Evolutionary conservation across 1,284 basidiomycete species (phyloP).

Genomic region (Amylostereum areolatum): DNA sequence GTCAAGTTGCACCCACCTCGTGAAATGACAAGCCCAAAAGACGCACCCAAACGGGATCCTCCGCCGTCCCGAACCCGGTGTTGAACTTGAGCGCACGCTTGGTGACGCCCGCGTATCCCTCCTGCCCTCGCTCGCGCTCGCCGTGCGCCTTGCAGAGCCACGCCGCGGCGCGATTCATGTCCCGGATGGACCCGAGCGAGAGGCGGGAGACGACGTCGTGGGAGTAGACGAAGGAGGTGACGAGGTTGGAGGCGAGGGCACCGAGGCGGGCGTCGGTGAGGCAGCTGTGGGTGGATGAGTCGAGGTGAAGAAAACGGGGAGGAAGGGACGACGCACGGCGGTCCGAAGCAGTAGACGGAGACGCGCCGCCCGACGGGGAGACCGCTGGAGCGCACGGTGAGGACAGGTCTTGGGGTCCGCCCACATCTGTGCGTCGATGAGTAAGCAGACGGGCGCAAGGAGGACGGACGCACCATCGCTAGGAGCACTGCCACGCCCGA

Average conservation of each 20-base stretch:
- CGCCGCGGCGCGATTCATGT: slow-evolving; percentile 67
- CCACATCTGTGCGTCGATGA: slow-evolving; percentile 57
- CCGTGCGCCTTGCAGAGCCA: slow-evolving; percentile 75
- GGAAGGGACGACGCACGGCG: slow-evolving; percentile 49
- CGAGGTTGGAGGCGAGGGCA: slow-evolving; percentile 48
- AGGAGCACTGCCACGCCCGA: slow-evolving; percentile 78
- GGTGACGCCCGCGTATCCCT: slow-evolving; percentile 60
- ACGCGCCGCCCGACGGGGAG: slow-evolving; percentile 63
- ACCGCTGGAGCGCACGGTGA: slow-evolving; percentile 65
- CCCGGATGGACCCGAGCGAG: slow-evolving; percentile 71
- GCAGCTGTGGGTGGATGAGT: slow-evolving; percentile 35
- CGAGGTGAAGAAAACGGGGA: slow-evolving; percentile 4
- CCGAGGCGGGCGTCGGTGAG: slow-evolving; percentile 52
- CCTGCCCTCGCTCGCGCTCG: slow-evolving; percentile 23
- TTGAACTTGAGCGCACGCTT: slow-evolving; percentile 54
- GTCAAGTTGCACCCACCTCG: background rate
- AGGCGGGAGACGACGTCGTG: slow-evolving; percentile 78
- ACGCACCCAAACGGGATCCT: slow-evolving; percentile 63
- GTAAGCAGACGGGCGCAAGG: background rate
- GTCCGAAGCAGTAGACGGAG: slow-evolving; percentile 76
- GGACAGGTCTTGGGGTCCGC: slow-evolving; percentile 71
- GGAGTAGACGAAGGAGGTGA: slow-evolving; percentile 77
- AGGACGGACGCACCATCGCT: slow-evolving; percentile 49
- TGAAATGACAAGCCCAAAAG: slow-evolving; percentile 4
- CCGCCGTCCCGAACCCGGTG: slow-evolving; percentile 42